Evolutionary conservation across 140 eudicot genomes (phyloP), one percentile per base, ranked within the genome.

Genomic region (Bidens hawaiensis): DNA sequence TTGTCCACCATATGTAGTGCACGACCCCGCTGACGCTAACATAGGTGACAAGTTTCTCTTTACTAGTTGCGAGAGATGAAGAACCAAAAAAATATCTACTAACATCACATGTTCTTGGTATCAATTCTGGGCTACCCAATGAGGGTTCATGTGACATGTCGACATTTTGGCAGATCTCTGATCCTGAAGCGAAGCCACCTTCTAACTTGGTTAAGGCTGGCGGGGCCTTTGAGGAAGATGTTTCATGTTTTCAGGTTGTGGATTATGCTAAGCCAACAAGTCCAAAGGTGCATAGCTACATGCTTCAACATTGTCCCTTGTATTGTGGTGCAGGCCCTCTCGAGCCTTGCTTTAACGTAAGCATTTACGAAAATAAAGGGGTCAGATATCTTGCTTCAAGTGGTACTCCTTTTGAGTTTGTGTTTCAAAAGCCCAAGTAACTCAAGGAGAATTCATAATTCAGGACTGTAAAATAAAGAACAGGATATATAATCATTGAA

Each of bases 341-440:
- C 54, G 11, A 1, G 0, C 2, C 8, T 41, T 72, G 77, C 31
- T 72, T 19, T 54, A 72, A 64, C 10, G 23, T 72, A 17, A 73
- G 72, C 61, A 9, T 48, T 34, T 22, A 31, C 4, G 28, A 13
- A 51, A 27, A 58, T 1, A 45, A 59, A 21, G 75, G 75, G 22
- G 52, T 46, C 1, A 47, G 50, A 14, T 49, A 43, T 61, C 70
- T 71, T 62, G 55, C 43, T 36, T 3, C 69, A 3, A 1, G 43
- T 36, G 43, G 43, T 27, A 23, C 61, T 34, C 78, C 78, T 47
- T 73, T 73, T 13, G 78, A 73, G 62, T 65, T 73, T 73, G 73
- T 65, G 67, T 73, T 71, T 41, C 31, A 57, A 24, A 73, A 65
- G 68, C 22, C 23, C 4, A 52, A 38, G 34, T 49, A 49, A 52